Conservation (phyloP, 169 alveolate genomes). For the Plasmodium blacklocki region DNA sequence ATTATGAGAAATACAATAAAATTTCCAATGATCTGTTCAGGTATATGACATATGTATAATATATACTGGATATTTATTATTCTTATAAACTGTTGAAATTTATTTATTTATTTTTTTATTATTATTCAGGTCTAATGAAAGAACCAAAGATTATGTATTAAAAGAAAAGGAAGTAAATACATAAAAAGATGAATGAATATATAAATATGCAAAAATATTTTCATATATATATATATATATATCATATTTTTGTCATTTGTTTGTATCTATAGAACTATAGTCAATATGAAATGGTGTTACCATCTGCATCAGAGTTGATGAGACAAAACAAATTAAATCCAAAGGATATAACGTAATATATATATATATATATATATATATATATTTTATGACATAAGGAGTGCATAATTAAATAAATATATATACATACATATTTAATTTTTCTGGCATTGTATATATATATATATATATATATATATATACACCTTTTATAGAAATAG, state of each 20-base stretch:
- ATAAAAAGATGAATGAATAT: not conserved
- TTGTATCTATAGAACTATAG: conserved; percentile 25
- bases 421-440: not conserved
- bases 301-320: conserved; percentile 74
- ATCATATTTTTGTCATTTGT: not conserved
- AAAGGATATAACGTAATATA: conserved; percentile 45
- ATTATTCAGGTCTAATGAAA: not conserved
- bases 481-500: conserved; percentile 3
- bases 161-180: not conserved
- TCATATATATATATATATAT: conserved; percentile 15
- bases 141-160: not conserved
- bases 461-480: not conserved
- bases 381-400: too few species aligned
- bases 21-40: conserved; percentile 21
- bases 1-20: conserved; percentile 34
- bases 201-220: not conserved
- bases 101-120: not conserved
- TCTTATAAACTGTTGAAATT: not conserved
- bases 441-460: conserved; percentile 16
- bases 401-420: too few species aligned
- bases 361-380: conserved; percentile 7
- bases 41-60: conserved; percentile 1
- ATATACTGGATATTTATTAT: not conserved
- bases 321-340: conserved; percentile 42
- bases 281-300: conserved; percentile 43